Base-by-base conservation (phyloP, 345 rosid genomes). In the Camelina sativa region DNA sequence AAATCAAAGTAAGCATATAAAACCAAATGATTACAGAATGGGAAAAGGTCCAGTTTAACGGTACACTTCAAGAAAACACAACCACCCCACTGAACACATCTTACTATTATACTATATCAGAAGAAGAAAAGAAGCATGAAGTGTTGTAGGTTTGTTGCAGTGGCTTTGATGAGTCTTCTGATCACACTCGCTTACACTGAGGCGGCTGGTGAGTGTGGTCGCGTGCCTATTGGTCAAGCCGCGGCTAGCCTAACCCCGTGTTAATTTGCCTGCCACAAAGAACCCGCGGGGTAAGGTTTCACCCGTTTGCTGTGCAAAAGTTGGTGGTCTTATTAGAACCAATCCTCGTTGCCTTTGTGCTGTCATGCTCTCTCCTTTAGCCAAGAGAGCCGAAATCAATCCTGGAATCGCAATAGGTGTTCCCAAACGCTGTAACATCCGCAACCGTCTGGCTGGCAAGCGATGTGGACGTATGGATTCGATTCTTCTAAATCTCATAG, bases 381-480 rank as follows among this genome's bases (percentile, higher is more conserved):
- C 98, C 11, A 91, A 86, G 83, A 82, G 81, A 17, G 90, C 93
- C 0, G 92, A 96, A 55, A 88, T 93, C 74, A 89, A 76, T 37
- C 96, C 91, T 10, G 92, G 81, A n/a, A 71, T 84, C 63, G 98
- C 96, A 11, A 84, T 93, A 71, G 70, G 85, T 17, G 80, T 93
- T 51, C 98, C 98, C 0, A 91, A 89, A 75, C 83, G 96, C 22
- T 93, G 98, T 88, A 86, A 84, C 82, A 89, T 93, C 44, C 80
- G 73, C 75, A 89, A 88, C 73, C 83, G 98, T 64, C 84, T 81
- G 0, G 82, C 69, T 23, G 97, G 96, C 55, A 93, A 89, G 70
- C 83, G 88, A 75, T 93, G 97, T 76, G 97, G 97, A 79, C 85
- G 97, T 91, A 86, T 77, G 87, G 15, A 35, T 62, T 62, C 19